phyloP scores from a whole-genome alignment of 176 grass and related monocot species.

The Pharus latifolius region DNA sequence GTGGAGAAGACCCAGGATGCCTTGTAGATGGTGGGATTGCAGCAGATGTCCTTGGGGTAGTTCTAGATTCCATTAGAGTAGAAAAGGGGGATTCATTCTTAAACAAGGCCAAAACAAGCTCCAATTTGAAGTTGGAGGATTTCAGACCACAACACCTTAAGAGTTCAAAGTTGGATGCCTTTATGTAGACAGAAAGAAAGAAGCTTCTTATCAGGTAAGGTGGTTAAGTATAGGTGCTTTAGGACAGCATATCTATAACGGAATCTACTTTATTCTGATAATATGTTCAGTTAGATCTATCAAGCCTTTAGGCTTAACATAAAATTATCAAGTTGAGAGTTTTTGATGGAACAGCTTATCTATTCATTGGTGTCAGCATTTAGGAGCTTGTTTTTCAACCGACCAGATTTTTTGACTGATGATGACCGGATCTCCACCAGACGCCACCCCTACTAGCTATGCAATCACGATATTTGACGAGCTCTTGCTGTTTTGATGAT shows the following conservation, averaged over 20 bases:
- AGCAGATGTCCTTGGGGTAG: slow-evolving; percentile 60
- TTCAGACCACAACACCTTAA: slow-evolving; percentile 50
- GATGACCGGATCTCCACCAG: too few species aligned
- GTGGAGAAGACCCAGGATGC: slow-evolving; percentile 61
- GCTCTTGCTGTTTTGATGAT: too few species aligned
- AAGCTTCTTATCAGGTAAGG: slow-evolving; percentile 35
- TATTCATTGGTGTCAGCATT: slow-evolving; percentile 15
- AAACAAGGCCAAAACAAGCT: slow-evolving; percentile 52
- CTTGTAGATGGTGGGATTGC: slow-evolving; percentile 53
- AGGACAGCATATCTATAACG: neutral
- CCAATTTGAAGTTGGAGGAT: slow-evolving; percentile 65
- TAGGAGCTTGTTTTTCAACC: slow-evolving; percentile 7
- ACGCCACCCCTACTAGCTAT: too few species aligned
- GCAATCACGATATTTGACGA: too few species aligned
- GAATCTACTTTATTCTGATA: neutral
- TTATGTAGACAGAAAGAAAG: slow-evolving; percentile 41
- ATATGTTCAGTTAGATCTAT: neutral
- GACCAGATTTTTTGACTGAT: too few species aligned
- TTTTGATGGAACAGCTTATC: slow-evolving; percentile 35
- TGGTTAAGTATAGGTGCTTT: neutral
- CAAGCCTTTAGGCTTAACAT: neutral
- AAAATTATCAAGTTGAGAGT: neutral
- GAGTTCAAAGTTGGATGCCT: slow-evolving; percentile 66
- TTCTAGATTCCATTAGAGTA: slow-evolving; percentile 43
- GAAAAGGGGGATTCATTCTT: slow-evolving; percentile 73